Evolutionary conservation across 2,329 filamentous ascomycete species (phyloP).

Genomic region (Fusarium virguliforme): DNA sequence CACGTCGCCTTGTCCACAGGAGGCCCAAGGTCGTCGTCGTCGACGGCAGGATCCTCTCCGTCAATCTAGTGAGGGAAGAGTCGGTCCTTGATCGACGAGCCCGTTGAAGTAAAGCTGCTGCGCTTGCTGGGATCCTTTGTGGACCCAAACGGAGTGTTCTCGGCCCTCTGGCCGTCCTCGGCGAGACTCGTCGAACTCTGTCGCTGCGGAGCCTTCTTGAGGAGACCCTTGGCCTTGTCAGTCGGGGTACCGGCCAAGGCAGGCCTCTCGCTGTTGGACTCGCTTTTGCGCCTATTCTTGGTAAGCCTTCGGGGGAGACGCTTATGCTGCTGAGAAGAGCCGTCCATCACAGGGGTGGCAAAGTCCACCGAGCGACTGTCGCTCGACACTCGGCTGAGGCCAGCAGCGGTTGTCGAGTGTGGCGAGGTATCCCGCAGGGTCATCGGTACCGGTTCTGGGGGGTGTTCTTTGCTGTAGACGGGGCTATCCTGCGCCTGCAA

Average conservation of each 20-base stretch:
- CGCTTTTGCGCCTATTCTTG: constrained; percentile 60
- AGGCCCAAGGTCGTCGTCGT: constrained; percentile 3
- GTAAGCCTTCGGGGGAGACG: constrained; percentile 61
- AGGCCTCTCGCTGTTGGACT: constrained; percentile 54
- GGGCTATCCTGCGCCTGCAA: constrained; percentile 51
- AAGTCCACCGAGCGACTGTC: constrained; percentile 55
- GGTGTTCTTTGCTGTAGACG: constrained; percentile 44
- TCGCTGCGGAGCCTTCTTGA: constrained; percentile 58
- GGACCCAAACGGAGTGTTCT: constrained; percentile 44
- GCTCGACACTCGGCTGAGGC: constrained; percentile 54
- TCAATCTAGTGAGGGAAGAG: constrained; percentile 45
- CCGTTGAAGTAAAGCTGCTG: constrained; percentile 47
- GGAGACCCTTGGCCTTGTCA: constrained; percentile 52
- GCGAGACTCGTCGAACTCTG: constrained; percentile 49
- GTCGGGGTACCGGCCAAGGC: constrained; percentile 24
- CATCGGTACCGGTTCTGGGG: constrained; percentile 38
- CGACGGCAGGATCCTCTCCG: not conserved
- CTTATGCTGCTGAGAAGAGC: constrained; percentile 51
- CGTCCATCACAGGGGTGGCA: constrained; percentile 45
- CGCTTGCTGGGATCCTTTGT: constrained; percentile 47
- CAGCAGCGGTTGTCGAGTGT: constrained; percentile 39
- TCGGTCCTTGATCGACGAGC: constrained; percentile 49
- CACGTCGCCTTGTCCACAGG: not conserved
- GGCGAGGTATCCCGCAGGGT: constrained; percentile 47
- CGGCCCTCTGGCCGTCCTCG: constrained; percentile 48